Evolutionary conservation across 495 filamentous ascomycete genomes (phyloP), one percentile per base, ranked within the genome.

Genomic region (Neurospora africana): DNA sequence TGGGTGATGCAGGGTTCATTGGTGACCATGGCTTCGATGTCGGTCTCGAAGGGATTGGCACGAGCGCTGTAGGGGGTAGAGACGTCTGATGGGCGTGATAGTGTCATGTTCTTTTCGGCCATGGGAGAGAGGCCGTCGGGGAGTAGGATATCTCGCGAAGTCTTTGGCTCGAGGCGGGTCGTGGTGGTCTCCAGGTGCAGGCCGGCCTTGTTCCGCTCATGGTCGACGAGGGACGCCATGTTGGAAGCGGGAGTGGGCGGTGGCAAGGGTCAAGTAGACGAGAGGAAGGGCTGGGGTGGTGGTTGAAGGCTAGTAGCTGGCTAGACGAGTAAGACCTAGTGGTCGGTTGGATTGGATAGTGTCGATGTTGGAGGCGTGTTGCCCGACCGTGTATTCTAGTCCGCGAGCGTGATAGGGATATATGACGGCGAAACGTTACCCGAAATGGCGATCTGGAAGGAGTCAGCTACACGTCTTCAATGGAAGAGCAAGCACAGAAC

Each of bases 11-110:
- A 73, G 5, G 72, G 72, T 19, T 80, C 75, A 65, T 74, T 73
- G 7, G 81, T 76, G 72, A 83, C 80, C 74, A 84, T 83, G 43
- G 82, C 83, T 72, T 85, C 84, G 70, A 84, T 78, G 72, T 86
- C 84, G 7, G 83, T 80, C 70, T 85, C 84, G 71, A 85, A 86
- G 43, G 82, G 82, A 70, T 83, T 85, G 61, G 39, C 43, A 44
- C 73, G 76, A 3, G 78, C 69, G 5, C 80, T 83, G 69, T 69
- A 68, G 4, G 82, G 82, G 5, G 81, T 84, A 15, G 82, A 83
- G 40, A 80, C 71, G 68, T 78, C 73, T 17, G 80, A 83, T 27
- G 73, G 69, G 35, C 81, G 79, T 33, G 78, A 69, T 21, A 72
- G 35, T 1, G 71, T 75, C 30, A 72, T 75, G 53, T 75, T 74